Percentiles rank a stretch among this genome's conserved stretches.
phyloP scores from a whole-genome alignment of 768 basidiomycete genomes.

The Clavulina sp. region DNA sequence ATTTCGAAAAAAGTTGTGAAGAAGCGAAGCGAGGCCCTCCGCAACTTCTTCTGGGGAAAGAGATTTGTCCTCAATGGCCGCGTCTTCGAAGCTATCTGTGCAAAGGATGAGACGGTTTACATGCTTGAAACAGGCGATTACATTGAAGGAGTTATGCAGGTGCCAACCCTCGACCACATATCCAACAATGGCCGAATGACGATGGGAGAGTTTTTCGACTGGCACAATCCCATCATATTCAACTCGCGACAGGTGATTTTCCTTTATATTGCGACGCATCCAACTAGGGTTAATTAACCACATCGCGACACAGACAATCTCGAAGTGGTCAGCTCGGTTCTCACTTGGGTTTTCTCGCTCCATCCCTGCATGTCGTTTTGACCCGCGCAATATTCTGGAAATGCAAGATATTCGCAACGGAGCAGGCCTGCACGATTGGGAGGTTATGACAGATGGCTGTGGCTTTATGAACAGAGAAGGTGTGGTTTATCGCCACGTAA shows the following conservation, averaged over 20 bases:
- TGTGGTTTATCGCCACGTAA: too few species aligned
- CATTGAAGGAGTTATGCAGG: too few species aligned
- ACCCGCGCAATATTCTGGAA: conserved; percentile 21
- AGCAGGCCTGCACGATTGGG: too few species aligned
- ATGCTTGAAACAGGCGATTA: conserved; percentile 26
- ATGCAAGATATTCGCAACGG: conserved; percentile 37
- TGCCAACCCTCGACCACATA: conserved; percentile 18
- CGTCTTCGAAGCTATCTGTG: conserved; percentile 43
- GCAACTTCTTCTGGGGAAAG: conserved; percentile 29
- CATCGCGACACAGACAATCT: conserved; percentile 36
- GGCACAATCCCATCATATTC: conserved; percentile 32
- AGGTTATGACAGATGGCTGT: conserved; percentile 42
- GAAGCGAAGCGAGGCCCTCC: conserved; percentile 18
- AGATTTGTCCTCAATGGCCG: conserved; percentile 36
- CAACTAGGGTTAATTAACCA: too few species aligned
- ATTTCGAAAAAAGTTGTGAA: conserved; percentile 22
- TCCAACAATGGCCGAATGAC: conserved; percentile 12
- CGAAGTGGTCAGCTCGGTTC: conserved; percentile 46
- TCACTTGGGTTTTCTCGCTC: conserved; percentile 48
- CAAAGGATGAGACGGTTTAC: conserved; percentile 38
- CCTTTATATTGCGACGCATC: too few species aligned
- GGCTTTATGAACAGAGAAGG: conserved; percentile 27
- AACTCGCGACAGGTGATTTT: conserved; percentile 35
- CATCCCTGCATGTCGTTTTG: conserved; percentile 33
- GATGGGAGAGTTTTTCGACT: conserved; percentile 32